Evolutionary conservation across 1,284 basidiomycete genomes (phyloP).

Genomic region (Ceratorhiza oryzae-sativae): DNA sequence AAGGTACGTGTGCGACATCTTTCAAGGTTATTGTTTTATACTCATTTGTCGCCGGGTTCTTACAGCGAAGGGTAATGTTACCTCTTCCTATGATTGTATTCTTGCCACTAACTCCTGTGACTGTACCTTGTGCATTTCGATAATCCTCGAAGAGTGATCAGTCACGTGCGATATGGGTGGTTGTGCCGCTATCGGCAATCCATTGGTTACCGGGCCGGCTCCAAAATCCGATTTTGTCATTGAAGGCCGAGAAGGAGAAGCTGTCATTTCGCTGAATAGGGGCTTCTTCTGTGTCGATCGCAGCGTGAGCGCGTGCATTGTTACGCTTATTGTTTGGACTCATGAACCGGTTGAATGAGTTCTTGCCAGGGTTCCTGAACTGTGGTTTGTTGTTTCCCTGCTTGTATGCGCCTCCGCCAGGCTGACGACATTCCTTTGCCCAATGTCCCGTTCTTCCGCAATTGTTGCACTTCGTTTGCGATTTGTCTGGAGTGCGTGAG

Average conservation of each 20-base stretch:
- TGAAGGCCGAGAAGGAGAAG: neutral
- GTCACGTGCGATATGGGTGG: slow-evolving; percentile 1
- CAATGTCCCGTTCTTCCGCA: slow-evolving; percentile 6
- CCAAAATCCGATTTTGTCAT: neutral
- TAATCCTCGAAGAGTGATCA: neutral
- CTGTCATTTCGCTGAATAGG: neutral
- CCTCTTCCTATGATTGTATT: slow-evolving; percentile 30
- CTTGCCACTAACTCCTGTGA: slow-evolving; percentile 14
- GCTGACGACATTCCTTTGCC: slow-evolving; percentile 1
- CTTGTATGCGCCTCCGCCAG: slow-evolving; percentile 11
- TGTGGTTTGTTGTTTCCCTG: too few relatives aligned
- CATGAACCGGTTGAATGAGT: neutral
- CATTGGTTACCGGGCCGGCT: neutral
- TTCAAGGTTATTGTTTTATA: slow-evolving; percentile 44
- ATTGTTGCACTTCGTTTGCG: slow-evolving; percentile 16
- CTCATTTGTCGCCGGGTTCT: slow-evolving; percentile 26
- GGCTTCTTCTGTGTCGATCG: neutral
- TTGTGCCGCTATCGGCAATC: slow-evolving; percentile 11
- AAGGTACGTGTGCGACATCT: slow-evolving; percentile 50
- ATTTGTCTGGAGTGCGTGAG: slow-evolving; percentile 5
- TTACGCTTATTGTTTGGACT: neutral
- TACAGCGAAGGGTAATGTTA: slow-evolving; percentile 41
- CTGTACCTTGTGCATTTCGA: neutral
- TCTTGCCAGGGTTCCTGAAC: neutral
- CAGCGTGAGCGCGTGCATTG: neutral